Evolutionary conservation across 306 rosid species (phyloP), one percentile per base, ranked within the genome.

Genomic region (Prunus armeniaca): DNA sequence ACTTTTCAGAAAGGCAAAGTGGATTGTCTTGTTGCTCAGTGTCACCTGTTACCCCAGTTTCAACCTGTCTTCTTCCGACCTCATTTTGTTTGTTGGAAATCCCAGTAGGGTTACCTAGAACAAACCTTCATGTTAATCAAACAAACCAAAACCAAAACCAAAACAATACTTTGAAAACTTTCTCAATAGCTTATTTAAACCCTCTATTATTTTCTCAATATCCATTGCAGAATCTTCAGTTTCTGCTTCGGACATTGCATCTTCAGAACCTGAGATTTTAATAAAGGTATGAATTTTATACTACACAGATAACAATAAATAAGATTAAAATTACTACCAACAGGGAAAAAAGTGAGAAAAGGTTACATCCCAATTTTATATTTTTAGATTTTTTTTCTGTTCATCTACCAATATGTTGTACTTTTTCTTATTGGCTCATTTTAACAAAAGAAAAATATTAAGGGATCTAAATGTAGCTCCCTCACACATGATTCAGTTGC

Each of bases 71-170:
- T 18, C 47, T 49, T 34, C 25, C 38, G 38, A 18, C 49, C 14
- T 32, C 69, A 65, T 19, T 65, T 25, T 73, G 77, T 73, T 12
- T 28, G 69, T 73, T 73, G 45, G 32, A 10, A 73, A 68, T 45
- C 45, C 43, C 57, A 6, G 76, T 27, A 17, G 67, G 25, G 56
- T 24, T 25, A 11, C 57, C 77, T 73, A 73, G 4, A 73, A 17
- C 58, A 73, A 4, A 46, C 14, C 45, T 72, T 2, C 20, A 27
- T 14, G 12, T 66, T 43, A 19, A 57, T 67, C 60, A 43, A 68
- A 25, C 14, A 11, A 54, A 45, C 28, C 12, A 24, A 18, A 30
- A 32, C 32, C 32, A 30, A 30, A 67, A 68, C 25, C 46, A 73
- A 24, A 58, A 41, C 15, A 72, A 25, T 25, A 27, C 27, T 45